Percentiles rank a stretch among this genome's conserved stretches.
phyloP scores from a whole-genome alignment of 2,329 filamentous ascomycete genomes.

The Dothideomycetes sp. region DNA sequence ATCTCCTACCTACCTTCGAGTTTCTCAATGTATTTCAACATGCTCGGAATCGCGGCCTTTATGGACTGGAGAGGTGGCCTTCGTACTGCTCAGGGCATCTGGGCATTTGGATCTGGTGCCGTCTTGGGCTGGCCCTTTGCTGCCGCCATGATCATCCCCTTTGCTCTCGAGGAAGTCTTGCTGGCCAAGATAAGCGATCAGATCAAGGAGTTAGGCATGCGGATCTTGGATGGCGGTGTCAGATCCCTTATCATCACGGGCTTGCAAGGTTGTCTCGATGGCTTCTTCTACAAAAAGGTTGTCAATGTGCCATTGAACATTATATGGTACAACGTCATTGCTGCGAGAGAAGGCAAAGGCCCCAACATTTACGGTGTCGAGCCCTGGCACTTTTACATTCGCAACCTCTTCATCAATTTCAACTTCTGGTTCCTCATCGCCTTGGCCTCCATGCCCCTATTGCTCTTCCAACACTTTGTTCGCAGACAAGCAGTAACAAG shows the following conservation, averaged over 20 bases:
- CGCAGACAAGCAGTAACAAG: slow-evolving; percentile 51
- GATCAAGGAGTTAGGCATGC: slow-evolving; percentile 40
- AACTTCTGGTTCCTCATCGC: slow-evolving; percentile 87
- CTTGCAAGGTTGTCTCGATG: slow-evolving; percentile 60
- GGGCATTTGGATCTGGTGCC: slow-evolving; percentile 80
- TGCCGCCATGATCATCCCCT: slow-evolving; percentile 68
- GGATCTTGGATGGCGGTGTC: slow-evolving; percentile 56
- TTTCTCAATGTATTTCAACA: slow-evolving; percentile 91
- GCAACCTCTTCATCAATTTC: slow-evolving; percentile 87
- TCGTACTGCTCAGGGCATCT: slow-evolving; percentile 71
- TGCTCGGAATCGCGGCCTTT: slow-evolving; percentile 78
- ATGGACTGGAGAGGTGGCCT: slow-evolving; percentile 78
- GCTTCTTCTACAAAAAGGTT: slow-evolving; percentile 73
- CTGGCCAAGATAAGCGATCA: slow-evolving; percentile 33
- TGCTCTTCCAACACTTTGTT: slow-evolving; percentile 60
- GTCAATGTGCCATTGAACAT: slow-evolving; percentile 83
- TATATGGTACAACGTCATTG: slow-evolving; percentile 89
- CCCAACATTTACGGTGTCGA: slow-evolving; percentile 93
- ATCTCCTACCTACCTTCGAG: slow-evolving; percentile 81
- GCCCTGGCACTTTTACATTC: slow-evolving; percentile 92
- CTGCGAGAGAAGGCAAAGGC: slow-evolving; percentile 51
- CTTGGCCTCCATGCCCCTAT: slow-evolving; percentile 60
- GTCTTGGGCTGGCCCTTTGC: slow-evolving; percentile 93
- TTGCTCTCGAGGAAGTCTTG: slow-evolving; percentile 65
- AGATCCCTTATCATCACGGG: slow-evolving; percentile 58